Conservation (phyloP, 495 filamentous ascomycete genomes). For the Viridothelium virens region DNA sequence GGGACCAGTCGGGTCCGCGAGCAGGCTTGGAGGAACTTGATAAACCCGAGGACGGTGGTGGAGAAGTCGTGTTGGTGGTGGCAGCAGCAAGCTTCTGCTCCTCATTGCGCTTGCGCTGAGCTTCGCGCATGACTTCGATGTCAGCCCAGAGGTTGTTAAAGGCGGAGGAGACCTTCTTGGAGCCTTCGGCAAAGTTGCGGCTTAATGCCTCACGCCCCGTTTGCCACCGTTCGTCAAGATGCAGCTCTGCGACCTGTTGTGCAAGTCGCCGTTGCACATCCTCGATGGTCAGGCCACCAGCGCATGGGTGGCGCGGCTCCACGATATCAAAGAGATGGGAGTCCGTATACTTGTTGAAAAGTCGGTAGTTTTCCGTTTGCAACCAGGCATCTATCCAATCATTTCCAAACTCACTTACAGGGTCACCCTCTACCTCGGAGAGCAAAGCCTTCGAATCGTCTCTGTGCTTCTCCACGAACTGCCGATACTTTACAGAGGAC, state of each 20-base stretch:
- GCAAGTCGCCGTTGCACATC: constrained; percentile 86
- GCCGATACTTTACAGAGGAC: constrained; percentile 80
- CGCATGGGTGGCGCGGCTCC: constrained; percentile 85
- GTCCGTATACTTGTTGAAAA: constrained; percentile 73
- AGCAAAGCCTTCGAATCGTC: constrained; percentile 52
- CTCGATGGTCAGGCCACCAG: constrained; percentile 89
- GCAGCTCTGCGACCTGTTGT: constrained; percentile 65
- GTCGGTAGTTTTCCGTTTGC: constrained; percentile 76
- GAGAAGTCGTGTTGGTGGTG: neutral
- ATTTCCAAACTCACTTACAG: constrained; percentile 66
- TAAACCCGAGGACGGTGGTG: constrained; percentile 12
- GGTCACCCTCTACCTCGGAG: constrained; percentile 72
- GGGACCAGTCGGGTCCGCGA: constrained; percentile 49
- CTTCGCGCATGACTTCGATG: constrained; percentile 77
- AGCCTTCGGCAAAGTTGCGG: constrained; percentile 70
- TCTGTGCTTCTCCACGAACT: constrained; percentile 58
- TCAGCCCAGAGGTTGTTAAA: constrained; percentile 85
- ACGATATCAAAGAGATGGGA: constrained; percentile 89
- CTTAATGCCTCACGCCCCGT: constrained; percentile 69
- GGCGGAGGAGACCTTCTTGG: constrained; percentile 72
- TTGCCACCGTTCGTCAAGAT: constrained; percentile 76
- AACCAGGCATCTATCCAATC: constrained; percentile 77
- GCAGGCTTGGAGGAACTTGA: constrained; percentile 20
- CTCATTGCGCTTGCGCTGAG: constrained; percentile 58
- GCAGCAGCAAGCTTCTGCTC: constrained; percentile 25